Percentiles rank a stretch among this genome's conserved stretches.
Evolutionary conservation across 768 basidiomycete genomes (phyloP).

Genomic region (Hemileccinum rubropunctum): DNA sequence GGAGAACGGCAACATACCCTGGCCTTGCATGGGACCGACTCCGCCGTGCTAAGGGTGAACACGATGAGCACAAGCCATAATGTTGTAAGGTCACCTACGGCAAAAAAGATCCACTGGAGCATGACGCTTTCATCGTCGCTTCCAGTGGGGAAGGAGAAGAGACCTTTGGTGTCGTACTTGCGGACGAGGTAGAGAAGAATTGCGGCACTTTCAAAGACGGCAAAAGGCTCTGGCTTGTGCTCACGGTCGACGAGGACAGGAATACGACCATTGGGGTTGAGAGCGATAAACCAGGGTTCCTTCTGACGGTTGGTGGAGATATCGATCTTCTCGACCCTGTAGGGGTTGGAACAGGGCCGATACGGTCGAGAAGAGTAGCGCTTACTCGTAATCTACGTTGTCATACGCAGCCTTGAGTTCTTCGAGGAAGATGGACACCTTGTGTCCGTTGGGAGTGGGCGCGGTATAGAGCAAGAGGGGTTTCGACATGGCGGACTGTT

Average conservation of each 20-base stretch:
- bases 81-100: conserved; percentile 38
- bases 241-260: conserved; percentile 62
- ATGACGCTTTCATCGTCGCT: conserved; percentile 64
- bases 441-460: conserved; percentile 59
- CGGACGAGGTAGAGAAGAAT: conserved; percentile 82
- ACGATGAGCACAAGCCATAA: neutral
- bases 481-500: conserved; percentile 19
- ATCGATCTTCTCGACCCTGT: conserved; percentile 51
- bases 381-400: conserved; percentile 50
- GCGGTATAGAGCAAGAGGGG: conserved; percentile 34
- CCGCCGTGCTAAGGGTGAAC: conserved; percentile 59
- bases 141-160: conserved; percentile 64
- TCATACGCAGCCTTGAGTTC: conserved; percentile 59
- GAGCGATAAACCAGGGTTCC: conserved; percentile 72
- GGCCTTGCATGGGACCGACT: conserved; percentile 87
- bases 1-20: conserved; percentile 31
- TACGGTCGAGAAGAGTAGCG: neutral
- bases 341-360: neutral
- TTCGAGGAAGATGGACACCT: conserved; percentile 54
- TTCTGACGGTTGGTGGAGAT: conserved; percentile 73
- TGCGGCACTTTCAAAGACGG: conserved; percentile 75
- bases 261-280: conserved; percentile 75
- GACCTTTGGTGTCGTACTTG: conserved; percentile 74
- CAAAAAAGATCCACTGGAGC: conserved; percentile 87
- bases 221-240: conserved; percentile 51